A percentile compares a stretch with the other conserved stretches of the same genome.
phyloP scores from a whole-genome alignment of 176 grass and related monocot genomes.

The Aegilops speltoides region DNA sequence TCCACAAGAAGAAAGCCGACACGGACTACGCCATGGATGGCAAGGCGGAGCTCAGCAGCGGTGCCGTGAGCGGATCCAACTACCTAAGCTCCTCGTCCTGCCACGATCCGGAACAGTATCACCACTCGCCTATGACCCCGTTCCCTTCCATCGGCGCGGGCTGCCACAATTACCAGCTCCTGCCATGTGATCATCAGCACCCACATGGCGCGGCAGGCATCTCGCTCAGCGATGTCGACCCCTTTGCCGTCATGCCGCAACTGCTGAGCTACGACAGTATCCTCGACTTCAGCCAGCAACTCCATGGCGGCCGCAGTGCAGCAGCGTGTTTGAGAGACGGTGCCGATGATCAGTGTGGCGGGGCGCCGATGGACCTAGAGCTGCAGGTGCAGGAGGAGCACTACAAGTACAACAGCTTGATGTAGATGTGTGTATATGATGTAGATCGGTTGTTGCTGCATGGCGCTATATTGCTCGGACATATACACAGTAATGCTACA shows the following conservation, averaged over 20 bases:
- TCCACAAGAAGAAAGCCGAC: constrained; percentile 60
- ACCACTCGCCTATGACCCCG: constrained; percentile 15
- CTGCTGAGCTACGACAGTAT: constrained; percentile 28
- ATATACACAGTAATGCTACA: no score
- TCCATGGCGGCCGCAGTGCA: not conserved
- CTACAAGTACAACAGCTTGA: constrained; percentile 45
- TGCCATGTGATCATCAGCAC: constrained; percentile 19
- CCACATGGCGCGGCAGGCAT: not conserved
- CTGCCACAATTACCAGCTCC: constrained; percentile 4
- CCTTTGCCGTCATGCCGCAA: constrained; percentile 23
- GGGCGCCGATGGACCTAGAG: constrained; percentile 40
- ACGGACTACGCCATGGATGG: constrained; percentile 33
- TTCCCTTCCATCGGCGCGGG: constrained; percentile 14
- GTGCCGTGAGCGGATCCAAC: not conserved
- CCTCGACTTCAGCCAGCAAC: constrained; percentile 34
- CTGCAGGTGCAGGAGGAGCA: constrained; percentile 40
- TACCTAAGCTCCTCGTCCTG: constrained; percentile 2
- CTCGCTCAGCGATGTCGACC: not conserved
- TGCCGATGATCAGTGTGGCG: constrained; percentile 24
- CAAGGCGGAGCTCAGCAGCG: not conserved
- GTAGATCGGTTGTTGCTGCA: not conserved
- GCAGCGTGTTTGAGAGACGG: not conserved
- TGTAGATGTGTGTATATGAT: constrained; percentile 20
- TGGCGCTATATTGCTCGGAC: not conserved
- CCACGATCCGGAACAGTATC: not conserved